A percentile compares a stretch with the other conserved stretches of the same genome.
These are phyloP conservation scores for Penicillium occitanis DNA, from an alignment of 2,329 filamentous ascomycete genomes.

Conservation along the genomic window DNA sequence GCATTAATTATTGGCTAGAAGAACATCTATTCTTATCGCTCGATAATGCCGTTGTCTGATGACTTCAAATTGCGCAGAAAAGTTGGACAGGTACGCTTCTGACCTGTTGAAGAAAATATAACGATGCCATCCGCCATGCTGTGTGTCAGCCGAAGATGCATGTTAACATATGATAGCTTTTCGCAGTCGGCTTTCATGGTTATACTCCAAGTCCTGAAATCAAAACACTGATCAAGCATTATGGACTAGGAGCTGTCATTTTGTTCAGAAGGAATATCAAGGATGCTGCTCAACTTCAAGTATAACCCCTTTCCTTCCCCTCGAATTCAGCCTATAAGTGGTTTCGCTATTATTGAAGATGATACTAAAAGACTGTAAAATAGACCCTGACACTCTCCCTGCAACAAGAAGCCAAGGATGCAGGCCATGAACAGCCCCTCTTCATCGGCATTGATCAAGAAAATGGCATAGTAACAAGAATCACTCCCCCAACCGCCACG, in stretches of 20 bases:
- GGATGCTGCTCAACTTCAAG: constrained; percentile 40
- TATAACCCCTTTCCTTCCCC: constrained; percentile 17
- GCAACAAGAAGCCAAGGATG: constrained; percentile 41
- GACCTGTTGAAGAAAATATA: constrained; percentile 7
- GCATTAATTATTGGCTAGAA: background rate
- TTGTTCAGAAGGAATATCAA: constrained; percentile 46
- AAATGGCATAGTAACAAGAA: constrained; percentile 47
- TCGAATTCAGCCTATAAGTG: background rate
- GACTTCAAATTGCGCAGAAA: constrained; percentile 28
- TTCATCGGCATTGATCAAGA: constrained; percentile 50
- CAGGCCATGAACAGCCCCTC: constrained; percentile 42
- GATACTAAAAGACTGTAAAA: constrained; percentile 19
- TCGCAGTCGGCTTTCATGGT: constrained; percentile 48
- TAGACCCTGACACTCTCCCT: constrained; percentile 37
- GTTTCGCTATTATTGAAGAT: background rate
- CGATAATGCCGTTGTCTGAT: constrained; percentile 19
- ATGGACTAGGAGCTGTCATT: constrained; percentile 45
- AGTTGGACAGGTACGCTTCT: constrained; percentile 36
- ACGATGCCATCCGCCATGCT: too few species aligned
- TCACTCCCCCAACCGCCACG: constrained; percentile 41
- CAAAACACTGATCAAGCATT: constrained; percentile 43
- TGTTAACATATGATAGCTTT: constrained; percentile 34
- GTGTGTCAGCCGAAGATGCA: background rate
- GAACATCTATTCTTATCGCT: background rate
- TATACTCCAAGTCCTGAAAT: constrained; percentile 42